Evolutionary conservation across 2,329 filamentous ascomycete genomes (phyloP), one percentile per base, ranked within the genome.

Genomic region (Xylariaceae sp.): DNA sequence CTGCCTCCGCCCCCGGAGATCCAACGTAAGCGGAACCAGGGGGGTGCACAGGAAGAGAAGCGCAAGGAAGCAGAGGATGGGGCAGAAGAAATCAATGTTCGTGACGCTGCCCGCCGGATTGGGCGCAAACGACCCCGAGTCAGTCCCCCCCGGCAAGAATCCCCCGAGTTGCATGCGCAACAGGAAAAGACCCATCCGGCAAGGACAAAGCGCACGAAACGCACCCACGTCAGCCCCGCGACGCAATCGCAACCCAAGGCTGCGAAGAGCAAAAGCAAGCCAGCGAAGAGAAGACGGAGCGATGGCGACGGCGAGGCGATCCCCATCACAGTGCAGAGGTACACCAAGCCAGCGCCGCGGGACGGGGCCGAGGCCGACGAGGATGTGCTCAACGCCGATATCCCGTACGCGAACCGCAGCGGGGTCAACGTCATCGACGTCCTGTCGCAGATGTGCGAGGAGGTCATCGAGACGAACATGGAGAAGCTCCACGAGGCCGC

Each of bases 341-440:
- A 78, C 45, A 72, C 70, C n/a, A 62, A 63, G 32, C 61, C 61
- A 19, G 55, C 50, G n/a, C 55, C 55, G 3, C 55, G 51, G 13
- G 59, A 57, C 10, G 61, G 64, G 4, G 59, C 62, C 24, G 65
- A 66, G 27, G 43, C 43, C 6, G 48, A 53, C 19, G 52, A 46
- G 14, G 51, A 75, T 28, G 62, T 69, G 1, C 58, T 74, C 4
- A 64, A 65, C 28, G 50, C 58, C 2, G 67, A 72, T 4, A 72
- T 78, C 2, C 70, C 74, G 0, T 74, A 70, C 39, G 59, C 65
- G 0, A 70, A 68, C 44, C 64, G 67, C 12, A 56, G 60, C 15
- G 72, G 73, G 29, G 75, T 80, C 43, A 82, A 75, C 30, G 65
- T 72, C 0, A 61, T 81, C 3, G 77, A 82, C 44, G 76, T 81